These are phyloP conservation scores for Cryptosporidium andersoni DNA, from an alignment of 169 alveolate genomes.

Conservation along the genomic window DNA sequence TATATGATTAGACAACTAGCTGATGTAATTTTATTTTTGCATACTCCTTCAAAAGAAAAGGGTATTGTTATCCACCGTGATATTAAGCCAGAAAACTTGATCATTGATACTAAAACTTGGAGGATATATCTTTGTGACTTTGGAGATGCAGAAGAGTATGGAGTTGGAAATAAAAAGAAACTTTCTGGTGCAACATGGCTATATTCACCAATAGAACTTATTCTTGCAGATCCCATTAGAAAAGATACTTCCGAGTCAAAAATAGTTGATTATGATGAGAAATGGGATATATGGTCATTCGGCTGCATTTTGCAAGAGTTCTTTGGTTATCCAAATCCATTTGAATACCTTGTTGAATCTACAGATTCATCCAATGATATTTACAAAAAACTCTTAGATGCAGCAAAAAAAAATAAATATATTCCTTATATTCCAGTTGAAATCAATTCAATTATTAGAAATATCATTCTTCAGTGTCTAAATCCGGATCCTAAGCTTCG, in stretches of 20 bases:
- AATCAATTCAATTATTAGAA: slow-evolving; percentile 33
- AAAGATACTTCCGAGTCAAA: slow-evolving; percentile 37
- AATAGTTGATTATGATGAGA: slow-evolving; percentile 74
- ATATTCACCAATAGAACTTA: slow-evolving; percentile 89
- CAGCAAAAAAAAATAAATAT: slow-evolving; percentile 70
- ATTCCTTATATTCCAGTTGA: slow-evolving; percentile 29
- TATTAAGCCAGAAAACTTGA: slow-evolving; percentile 84
- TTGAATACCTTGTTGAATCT: slow-evolving; percentile 80
- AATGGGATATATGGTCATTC: slow-evolving; percentile 88
- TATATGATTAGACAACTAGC: slow-evolving; percentile 88
- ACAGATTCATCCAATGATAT: slow-evolving; percentile 78
- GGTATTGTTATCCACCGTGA: slow-evolving; percentile 82
- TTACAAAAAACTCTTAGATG: slow-evolving; percentile 79
- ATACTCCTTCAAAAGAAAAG: slow-evolving; percentile 80
- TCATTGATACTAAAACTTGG: slow-evolving; percentile 78
- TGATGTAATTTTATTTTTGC: slow-evolving; percentile 81
- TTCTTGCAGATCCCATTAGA: slow-evolving; percentile 79
- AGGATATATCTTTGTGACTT: slow-evolving; percentile 83
- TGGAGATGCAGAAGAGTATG: slow-evolving; percentile 85
- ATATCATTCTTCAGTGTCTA: slow-evolving; percentile 34
- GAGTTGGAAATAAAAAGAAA: slow-evolving; percentile 80
- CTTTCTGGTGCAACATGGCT: slow-evolving; percentile 91
- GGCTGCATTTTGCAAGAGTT: slow-evolving; percentile 86
- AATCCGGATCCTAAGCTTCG: slow-evolving; percentile 45
- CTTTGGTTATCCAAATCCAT: slow-evolving; percentile 82